phyloP scores from a whole-genome alignment of 192 early-diverging fungal species.

The Endogone sp. region DNA sequence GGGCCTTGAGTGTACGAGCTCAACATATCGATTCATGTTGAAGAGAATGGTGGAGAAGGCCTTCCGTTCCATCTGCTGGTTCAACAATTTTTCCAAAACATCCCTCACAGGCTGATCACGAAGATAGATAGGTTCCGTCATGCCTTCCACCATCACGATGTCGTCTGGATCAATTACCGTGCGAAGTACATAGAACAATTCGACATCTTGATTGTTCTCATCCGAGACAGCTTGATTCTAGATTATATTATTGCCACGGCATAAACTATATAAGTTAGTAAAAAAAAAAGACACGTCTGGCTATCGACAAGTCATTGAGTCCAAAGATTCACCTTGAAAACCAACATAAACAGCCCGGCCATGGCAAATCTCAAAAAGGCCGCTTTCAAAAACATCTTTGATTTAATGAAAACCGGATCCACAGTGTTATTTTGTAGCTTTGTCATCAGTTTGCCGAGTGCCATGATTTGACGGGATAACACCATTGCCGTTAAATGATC shows the following conservation, averaged over 20 bases:
- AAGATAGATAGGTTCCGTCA: constrained; percentile 29
- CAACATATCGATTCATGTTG: constrained; percentile 48
- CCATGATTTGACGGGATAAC: constrained; percentile 54
- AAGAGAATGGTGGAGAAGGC: constrained; percentile 49
- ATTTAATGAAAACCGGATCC: constrained; percentile 43
- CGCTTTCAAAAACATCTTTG: constrained; percentile 45
- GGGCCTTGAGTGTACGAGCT: constrained; percentile 45
- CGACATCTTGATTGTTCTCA: constrained; percentile 39
- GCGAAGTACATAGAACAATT: constrained; percentile 49
- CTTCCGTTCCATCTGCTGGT: constrained; percentile 41
- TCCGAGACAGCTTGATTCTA: constrained; percentile 35
- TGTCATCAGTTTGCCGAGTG: constrained; percentile 49
- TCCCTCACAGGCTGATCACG: constrained; percentile 55
- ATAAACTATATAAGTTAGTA: neutral
- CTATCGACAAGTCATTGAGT: no score
- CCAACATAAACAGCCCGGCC: constrained; percentile 56
- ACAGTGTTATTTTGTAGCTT: constrained; percentile 34
- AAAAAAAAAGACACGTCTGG: neutral
- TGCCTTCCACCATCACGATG: constrained; percentile 36
- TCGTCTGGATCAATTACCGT: constrained; percentile 45
- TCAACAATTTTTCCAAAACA: constrained; percentile 50
- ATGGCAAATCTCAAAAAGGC: constrained; percentile 51
- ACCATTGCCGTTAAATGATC: constrained; percentile 52
- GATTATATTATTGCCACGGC: neutral
- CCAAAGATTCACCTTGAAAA: constrained; percentile 47